Percentiles rank a stretch among this genome's conserved stretches.
phyloP scores from a whole-genome alignment of 208 protist species.

The Crithidia bombi region DNA sequence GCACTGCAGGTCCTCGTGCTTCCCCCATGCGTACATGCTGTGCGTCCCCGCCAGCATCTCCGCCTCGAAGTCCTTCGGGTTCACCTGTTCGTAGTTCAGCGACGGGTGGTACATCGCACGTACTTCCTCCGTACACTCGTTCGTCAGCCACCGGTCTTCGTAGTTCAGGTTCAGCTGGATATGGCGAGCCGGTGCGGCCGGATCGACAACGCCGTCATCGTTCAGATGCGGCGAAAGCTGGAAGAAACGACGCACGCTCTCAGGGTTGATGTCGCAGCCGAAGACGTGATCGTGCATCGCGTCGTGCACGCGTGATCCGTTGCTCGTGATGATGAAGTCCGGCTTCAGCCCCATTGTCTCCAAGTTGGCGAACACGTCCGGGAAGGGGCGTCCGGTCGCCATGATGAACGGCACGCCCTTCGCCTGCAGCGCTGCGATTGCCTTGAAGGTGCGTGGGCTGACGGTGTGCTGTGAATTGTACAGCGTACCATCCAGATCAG shows the following conservation, averaged over 20 bases:
- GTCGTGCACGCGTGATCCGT: constrained; percentile 68
- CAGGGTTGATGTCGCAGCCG: constrained; percentile 44
- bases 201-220: constrained; percentile 27
- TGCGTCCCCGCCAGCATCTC: constrained; percentile 41
- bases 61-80: constrained; percentile 46
- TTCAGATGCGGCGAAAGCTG: constrained; percentile 31
- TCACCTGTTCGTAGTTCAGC: constrained; percentile 47
- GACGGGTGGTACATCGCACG: constrained; percentile 44
- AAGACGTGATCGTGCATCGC: constrained; percentile 39
- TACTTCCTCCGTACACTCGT: constrained; percentile 36
- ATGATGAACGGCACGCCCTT: constrained; percentile 49
- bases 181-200: constrained; percentile 4
- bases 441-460: constrained; percentile 34
- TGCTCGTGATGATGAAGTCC: constrained; percentile 78
- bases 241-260: constrained; percentile 56
- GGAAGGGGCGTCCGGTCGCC: constrained; percentile 67
- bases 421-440: constrained; percentile 37
- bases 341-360: constrained; percentile 45
- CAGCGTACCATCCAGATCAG: constrained; percentile 78
- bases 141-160: constrained; percentile 56
- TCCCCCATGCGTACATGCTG: constrained; percentile 52
- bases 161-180: constrained; percentile 59
- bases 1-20: constrained; percentile 30
- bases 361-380: constrained; percentile 70
- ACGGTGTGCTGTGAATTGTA: constrained; percentile 45